Conservation (phyloP, 371 early-diverging fungal genomes). For the Circinella umbellata region DNA sequence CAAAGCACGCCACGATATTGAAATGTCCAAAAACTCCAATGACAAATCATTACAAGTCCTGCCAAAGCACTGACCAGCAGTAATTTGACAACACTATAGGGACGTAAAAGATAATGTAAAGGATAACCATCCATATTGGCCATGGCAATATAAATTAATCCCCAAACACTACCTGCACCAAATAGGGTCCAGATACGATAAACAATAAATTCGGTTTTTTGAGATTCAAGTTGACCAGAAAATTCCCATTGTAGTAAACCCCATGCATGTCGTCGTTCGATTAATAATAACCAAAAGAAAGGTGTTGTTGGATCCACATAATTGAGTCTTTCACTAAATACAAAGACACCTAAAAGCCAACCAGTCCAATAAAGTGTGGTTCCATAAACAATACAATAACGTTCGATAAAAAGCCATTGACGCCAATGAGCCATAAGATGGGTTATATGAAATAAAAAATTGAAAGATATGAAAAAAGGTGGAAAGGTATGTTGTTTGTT, state of each 20-base stretch:
- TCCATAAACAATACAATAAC: slow-evolving; percentile 64
- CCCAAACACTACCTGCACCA: slow-evolving; percentile 67
- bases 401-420: slow-evolving; percentile 50
- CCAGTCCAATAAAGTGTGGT: slow-evolving; percentile 70
- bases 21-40: slow-evolving; percentile 75
- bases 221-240: slow-evolving; percentile 49
- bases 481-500: slow-evolving; percentile 56
- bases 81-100: slow-evolving; percentile 42
- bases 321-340: slow-evolving; percentile 46
- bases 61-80: slow-evolving; percentile 57
- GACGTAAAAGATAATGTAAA: slow-evolving; percentile 40
- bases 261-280: slow-evolving; percentile 70
- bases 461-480: slow-evolving; percentile 56
- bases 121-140: slow-evolving; percentile 52
- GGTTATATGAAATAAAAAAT: slow-evolving; percentile 56
- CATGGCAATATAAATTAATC: slow-evolving; percentile 55
- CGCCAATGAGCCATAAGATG: slow-evolving; percentile 55
- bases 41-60: slow-evolving; percentile 60
- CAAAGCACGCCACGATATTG: slow-evolving; percentile 69
- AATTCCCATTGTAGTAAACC: slow-evolving; percentile 71
- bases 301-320: slow-evolving; percentile 33
- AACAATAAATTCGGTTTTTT: slow-evolving; percentile 26
- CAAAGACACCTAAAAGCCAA: slow-evolving; percentile 57
- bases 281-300: slow-evolving; percentile 55
- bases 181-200: slow-evolving; percentile 66